Conservation (phyloP, 2,329 filamentous ascomycete genomes). For the Septoria linicola region DNA sequence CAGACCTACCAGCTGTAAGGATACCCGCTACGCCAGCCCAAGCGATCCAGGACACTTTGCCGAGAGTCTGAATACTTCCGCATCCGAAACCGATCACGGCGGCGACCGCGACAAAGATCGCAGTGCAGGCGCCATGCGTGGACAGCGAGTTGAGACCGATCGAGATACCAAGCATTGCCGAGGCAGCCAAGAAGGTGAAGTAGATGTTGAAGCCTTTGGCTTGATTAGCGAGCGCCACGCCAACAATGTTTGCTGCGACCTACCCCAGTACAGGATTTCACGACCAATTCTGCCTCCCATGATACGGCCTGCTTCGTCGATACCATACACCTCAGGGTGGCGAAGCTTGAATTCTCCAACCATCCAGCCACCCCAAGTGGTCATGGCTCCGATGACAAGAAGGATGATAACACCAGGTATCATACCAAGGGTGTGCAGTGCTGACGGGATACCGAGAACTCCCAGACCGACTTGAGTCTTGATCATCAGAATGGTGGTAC, state of each 20-base stretch:
- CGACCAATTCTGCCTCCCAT: slow-evolving; percentile 55
- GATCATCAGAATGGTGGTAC: slow-evolving; percentile 47
- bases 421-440: slow-evolving; percentile 46
- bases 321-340: slow-evolving; percentile 57
- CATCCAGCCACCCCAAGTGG: slow-evolving; percentile 52
- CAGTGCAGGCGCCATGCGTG: slow-evolving; percentile 40
- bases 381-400: slow-evolving; percentile 43
- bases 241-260: background rate
- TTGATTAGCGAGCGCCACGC: background rate
- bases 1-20: slow-evolving; percentile 23
- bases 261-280: slow-evolving; percentile 45
- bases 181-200: slow-evolving; percentile 38
- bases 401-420: slow-evolving; percentile 52
- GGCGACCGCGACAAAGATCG: slow-evolving; percentile 43
- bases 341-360: slow-evolving; percentile 55
- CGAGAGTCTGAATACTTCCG: slow-evolving; percentile 40
- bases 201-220: slow-evolving; percentile 17
- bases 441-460: slow-evolving; percentile 52
- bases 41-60: slow-evolving; percentile 38
- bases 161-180: slow-evolving; percentile 36
- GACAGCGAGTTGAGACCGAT: slow-evolving; percentile 34
- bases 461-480: slow-evolving; percentile 49
- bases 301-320: slow-evolving; percentile 57
- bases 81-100: slow-evolving; percentile 44
- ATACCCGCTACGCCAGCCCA: slow-evolving; percentile 37